phyloP scores from a whole-genome alignment of 495 filamentous ascomycete genomes.

The Podospora sp. region DNA sequence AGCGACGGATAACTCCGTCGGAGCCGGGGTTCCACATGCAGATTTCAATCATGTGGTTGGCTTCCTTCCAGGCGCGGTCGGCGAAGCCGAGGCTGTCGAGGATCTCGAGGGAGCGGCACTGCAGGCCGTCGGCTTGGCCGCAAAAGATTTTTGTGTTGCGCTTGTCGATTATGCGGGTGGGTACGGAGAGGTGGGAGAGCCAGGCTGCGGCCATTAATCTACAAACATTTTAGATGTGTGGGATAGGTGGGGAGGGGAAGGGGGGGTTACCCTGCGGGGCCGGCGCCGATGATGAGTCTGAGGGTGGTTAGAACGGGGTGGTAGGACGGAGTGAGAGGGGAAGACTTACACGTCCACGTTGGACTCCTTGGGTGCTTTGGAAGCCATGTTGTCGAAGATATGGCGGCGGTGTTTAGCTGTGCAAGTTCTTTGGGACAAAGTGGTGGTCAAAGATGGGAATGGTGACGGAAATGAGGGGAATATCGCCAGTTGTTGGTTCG shows the following conservation, averaged over 20 bases:
- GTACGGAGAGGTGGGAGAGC: conserved; percentile 62
- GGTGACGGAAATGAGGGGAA: neutral
- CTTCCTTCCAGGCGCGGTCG: conserved; percentile 62
- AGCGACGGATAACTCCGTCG: conserved; percentile 56
- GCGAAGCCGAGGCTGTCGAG: conserved; percentile 69
- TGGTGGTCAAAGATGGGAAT: neutral
- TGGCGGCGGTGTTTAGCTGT: too few species aligned
- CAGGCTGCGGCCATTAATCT: conserved; percentile 60
- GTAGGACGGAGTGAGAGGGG: neutral
- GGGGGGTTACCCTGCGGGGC: neutral
- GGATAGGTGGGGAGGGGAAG: too few species aligned
- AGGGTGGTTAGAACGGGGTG: neutral
- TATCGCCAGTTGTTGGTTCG: too few species aligned
- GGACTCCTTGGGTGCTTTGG: conserved; percentile 26
- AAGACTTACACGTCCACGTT: conserved; percentile 40
- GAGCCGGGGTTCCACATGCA: conserved; percentile 51
- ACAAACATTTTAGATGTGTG: too few species aligned
- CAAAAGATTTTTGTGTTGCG: conserved; percentile 38
- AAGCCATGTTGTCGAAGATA: conserved; percentile 3
- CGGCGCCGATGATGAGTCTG: conserved; percentile 35
- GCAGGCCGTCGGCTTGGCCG: conserved; percentile 34
- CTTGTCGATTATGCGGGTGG: conserved; percentile 65
- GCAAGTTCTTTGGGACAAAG: too few species aligned
- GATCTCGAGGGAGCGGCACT: conserved; percentile 61
- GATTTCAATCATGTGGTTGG: conserved; percentile 55